These are phyloP conservation scores for Hypomontagnella submonticulosa DNA, from an alignment of 495 filamentous ascomycete genomes.

Conservation along the genomic window DNA sequence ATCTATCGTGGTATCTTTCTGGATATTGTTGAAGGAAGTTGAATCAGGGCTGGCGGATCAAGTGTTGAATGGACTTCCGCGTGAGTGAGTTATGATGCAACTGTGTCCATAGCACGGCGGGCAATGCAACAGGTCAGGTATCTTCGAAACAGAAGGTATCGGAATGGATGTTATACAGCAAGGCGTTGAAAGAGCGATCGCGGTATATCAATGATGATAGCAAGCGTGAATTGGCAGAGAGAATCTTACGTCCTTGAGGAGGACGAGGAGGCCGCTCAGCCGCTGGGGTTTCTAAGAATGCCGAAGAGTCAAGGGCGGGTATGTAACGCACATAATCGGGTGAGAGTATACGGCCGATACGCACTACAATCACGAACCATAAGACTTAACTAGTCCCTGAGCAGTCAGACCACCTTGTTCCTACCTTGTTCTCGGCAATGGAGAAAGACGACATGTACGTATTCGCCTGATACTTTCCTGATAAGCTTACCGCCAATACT, in stretches of 20 bases:
- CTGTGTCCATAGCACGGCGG: constrained; percentile 23
- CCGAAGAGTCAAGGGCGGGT: background rate
- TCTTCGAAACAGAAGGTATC: constrained; percentile 8
- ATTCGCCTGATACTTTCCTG: background rate
- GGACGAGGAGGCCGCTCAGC: constrained; percentile 10
- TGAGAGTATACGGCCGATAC: background rate
- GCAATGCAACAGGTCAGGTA: background rate
- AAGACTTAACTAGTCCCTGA: constrained; percentile 12
- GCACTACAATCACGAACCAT: constrained; percentile 10
- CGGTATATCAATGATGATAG: constrained; percentile 7
- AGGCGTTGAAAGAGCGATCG: constrained; percentile 14
- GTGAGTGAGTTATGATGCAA: constrained; percentile 8
- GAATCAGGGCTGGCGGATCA: constrained; percentile 24
- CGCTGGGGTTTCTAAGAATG: constrained; percentile 4
- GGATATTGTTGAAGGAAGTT: constrained; percentile 24
- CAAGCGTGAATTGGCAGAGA: constrained; percentile 15
- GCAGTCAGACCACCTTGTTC: constrained; percentile 5
- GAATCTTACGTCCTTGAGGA: constrained; percentile 11
- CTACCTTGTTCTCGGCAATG: constrained; percentile 25
- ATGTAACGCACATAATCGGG: constrained; percentile 29
- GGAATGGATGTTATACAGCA: background rate
- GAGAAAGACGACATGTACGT: constrained; percentile 24
- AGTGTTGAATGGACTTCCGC: constrained; percentile 33
- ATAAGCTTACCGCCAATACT: constrained; percentile 24
- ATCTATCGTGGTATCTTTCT: constrained; percentile 20